Percentiles rank a stretch among this genome's conserved stretches.
phyloP scores from a whole-genome alignment of 768 basidiomycete genomes.

The Ephemerocybe angulata region DNA sequence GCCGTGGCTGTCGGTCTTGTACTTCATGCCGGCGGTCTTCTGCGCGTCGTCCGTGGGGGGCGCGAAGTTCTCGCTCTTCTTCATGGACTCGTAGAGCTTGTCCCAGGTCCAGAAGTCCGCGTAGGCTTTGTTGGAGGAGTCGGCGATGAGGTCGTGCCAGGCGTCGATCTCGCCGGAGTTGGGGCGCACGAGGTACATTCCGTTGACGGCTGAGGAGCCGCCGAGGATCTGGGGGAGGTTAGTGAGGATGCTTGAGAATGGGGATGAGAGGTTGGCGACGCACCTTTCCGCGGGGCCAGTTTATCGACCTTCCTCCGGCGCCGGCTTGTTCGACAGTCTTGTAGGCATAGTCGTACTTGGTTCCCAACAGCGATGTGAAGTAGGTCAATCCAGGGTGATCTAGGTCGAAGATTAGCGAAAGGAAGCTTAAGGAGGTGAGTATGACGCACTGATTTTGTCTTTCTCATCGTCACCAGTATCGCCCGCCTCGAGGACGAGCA shows the following conservation, averaged over 20 bases:
- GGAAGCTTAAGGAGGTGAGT: neutral
- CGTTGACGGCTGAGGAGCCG: conserved; percentile 67
- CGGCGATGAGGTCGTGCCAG: conserved; percentile 41
- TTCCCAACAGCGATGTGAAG: conserved; percentile 44
- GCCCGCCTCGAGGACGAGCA: conserved; percentile 42
- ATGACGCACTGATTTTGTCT: conserved; percentile 29
- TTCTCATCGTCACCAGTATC: conserved; percentile 38
- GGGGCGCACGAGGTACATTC: conserved; percentile 61
- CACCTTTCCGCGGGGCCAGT: conserved; percentile 65
- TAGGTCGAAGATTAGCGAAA: conserved; percentile 15
- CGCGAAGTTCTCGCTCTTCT: conserved; percentile 54
- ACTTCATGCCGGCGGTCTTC: conserved; percentile 41
- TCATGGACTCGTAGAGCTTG: conserved; percentile 41
- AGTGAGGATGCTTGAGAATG: neutral
- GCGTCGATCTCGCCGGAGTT: conserved; percentile 47
- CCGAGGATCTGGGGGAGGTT: conserved; percentile 48
- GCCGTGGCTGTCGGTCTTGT: conserved; percentile 45
- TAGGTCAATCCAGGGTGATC: conserved; percentile 53
- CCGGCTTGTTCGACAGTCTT: conserved; percentile 44
- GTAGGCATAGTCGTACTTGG: conserved; percentile 55
- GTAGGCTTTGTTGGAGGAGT: conserved; percentile 30
- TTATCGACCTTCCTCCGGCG: conserved; percentile 37
- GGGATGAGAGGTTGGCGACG: neutral
- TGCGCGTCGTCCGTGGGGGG: conserved; percentile 42
- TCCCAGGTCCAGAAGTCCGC: conserved; percentile 46